Conservation (phyloP, 2,329 filamentous ascomycete genomes). For the Fusarium palustre region DNA sequence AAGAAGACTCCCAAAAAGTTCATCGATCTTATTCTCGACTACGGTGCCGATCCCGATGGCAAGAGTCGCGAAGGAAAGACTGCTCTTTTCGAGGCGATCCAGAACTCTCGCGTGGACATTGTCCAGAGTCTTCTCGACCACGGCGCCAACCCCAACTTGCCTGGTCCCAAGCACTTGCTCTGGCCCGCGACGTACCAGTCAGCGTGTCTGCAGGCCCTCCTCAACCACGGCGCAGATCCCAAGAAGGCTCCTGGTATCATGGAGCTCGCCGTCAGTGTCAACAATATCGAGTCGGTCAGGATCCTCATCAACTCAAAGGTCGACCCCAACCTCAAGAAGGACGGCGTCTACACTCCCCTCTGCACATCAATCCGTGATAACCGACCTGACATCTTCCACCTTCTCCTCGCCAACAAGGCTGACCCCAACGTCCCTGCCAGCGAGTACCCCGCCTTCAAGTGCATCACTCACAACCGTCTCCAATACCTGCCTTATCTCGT, state of each 20-base stretch:
- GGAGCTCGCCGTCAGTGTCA: slow-evolving; percentile 72
- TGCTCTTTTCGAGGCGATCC: slow-evolving; percentile 72
- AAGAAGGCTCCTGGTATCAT: slow-evolving; percentile 72
- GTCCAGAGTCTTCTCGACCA: slow-evolving; percentile 64
- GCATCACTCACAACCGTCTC: slow-evolving; percentile 72
- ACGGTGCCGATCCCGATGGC: slow-evolving; percentile 68
- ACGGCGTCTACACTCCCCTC: slow-evolving; percentile 74
- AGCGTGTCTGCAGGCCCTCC: slow-evolving; percentile 67
- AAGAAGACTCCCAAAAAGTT: slow-evolving; percentile 66
- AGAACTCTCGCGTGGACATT: slow-evolving; percentile 66
- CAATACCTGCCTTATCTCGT: slow-evolving; percentile 71
- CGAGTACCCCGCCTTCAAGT: slow-evolving; percentile 76
- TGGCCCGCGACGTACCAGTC: slow-evolving; percentile 73
- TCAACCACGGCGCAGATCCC: slow-evolving; percentile 68
- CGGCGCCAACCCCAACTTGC: slow-evolving; percentile 74
- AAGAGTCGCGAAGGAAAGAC: slow-evolving; percentile 73
- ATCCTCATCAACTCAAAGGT: slow-evolving; percentile 69
- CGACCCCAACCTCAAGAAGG: slow-evolving; percentile 71
- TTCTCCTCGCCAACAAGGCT: slow-evolving; percentile 68
- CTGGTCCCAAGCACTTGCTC: slow-evolving; percentile 75
- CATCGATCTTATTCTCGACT: slow-evolving; percentile 69
- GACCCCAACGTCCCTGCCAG: slow-evolving; percentile 72
- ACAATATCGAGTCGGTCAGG: slow-evolving; percentile 71
- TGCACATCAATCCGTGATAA: slow-evolving; percentile 77
- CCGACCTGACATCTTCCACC: slow-evolving; percentile 69